Evolutionary conservation across 139 green algal genomes (phyloP).

Genomic region (Chlorella sp.): DNA sequence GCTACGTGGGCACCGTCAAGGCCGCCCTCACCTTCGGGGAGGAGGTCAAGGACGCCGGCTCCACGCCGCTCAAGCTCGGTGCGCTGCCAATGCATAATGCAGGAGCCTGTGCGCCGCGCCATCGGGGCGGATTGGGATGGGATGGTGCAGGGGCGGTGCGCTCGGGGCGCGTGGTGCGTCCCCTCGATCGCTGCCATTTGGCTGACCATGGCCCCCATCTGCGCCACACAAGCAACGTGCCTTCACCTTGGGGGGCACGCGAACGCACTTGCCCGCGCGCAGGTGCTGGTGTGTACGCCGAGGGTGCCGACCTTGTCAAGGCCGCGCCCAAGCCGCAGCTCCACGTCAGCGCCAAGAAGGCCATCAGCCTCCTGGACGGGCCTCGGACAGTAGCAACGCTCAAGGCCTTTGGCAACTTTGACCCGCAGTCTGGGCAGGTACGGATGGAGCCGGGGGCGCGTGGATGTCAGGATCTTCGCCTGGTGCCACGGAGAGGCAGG

Average conservation of each 20-base stretch:
- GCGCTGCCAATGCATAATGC: too few species aligned
- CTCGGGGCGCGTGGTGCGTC: too few species aligned
- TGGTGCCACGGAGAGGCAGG: too few species aligned
- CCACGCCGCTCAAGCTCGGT: neutral
- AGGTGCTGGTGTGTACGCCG: constrained; percentile 2
- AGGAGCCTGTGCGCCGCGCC: too few species aligned
- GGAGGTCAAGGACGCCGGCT: constrained; percentile 4
- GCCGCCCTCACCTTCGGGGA: neutral
- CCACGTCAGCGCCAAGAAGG: constrained; percentile 6
- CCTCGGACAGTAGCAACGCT: constrained; percentile 1
- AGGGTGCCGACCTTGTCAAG: neutral
- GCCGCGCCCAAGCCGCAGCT: neutral
- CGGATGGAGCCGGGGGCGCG: too few species aligned
- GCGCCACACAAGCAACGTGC: too few species aligned
- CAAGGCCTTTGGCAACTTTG: constrained; percentile 8
- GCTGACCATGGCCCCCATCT: too few species aligned
- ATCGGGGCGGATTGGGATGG: too few species aligned
- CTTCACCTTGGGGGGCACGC: too few species aligned
- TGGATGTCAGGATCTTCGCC: too few species aligned
- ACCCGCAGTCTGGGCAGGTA: constrained; percentile 3
- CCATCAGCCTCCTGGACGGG: neutral
- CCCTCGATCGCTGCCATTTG: too few species aligned
- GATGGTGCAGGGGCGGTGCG: too few species aligned
- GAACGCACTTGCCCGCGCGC: neutral
- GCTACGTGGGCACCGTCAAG: neutral